Evolutionary conservation across 2,329 filamentous ascomycete genomes (phyloP).

Genomic region (Trichoderma sp.): DNA sequence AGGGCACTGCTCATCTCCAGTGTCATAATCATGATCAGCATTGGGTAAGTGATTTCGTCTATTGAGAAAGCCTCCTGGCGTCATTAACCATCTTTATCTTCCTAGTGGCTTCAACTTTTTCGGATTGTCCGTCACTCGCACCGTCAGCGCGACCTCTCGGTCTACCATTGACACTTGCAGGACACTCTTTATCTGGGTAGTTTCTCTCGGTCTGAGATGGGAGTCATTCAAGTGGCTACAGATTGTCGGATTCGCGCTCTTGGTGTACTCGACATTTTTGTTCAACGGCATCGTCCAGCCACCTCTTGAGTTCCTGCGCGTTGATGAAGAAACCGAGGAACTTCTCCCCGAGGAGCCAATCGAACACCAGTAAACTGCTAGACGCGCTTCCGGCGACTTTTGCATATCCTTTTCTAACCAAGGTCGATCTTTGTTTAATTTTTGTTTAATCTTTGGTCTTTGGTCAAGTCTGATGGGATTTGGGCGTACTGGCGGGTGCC

Average conservation of each 20-base stretch:
- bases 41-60: constrained; percentile 64
- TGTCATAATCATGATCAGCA: constrained; percentile 93
- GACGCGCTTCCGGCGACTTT: not conserved
- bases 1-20: constrained; percentile 73
- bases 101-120: constrained; percentile 96
- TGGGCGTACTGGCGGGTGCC: constrained; percentile 4
- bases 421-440: not conserved
- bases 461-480: not conserved
- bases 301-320: constrained; percentile 69
- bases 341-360: constrained; percentile 82
- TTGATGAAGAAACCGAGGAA: constrained; percentile 58
- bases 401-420: not conserved
- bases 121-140: constrained; percentile 86
- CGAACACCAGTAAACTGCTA: constrained; percentile 58
- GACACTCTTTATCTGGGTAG: constrained; percentile 97
- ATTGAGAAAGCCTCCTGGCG: constrained; percentile 4
- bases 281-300: constrained; percentile 94
- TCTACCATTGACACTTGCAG: constrained; percentile 97
- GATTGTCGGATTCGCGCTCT: constrained; percentile 79
- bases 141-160: constrained; percentile 86
- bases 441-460: not conserved
- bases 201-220: constrained; percentile 91
- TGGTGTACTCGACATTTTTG: constrained; percentile 95
- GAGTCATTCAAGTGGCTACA: constrained; percentile 98
- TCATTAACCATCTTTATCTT: constrained; percentile 28